These are phyloP conservation scores for Aspergillus piperis DNA, from an alignment of 2,329 filamentous ascomycete genomes.

Conservation along the genomic window DNA sequence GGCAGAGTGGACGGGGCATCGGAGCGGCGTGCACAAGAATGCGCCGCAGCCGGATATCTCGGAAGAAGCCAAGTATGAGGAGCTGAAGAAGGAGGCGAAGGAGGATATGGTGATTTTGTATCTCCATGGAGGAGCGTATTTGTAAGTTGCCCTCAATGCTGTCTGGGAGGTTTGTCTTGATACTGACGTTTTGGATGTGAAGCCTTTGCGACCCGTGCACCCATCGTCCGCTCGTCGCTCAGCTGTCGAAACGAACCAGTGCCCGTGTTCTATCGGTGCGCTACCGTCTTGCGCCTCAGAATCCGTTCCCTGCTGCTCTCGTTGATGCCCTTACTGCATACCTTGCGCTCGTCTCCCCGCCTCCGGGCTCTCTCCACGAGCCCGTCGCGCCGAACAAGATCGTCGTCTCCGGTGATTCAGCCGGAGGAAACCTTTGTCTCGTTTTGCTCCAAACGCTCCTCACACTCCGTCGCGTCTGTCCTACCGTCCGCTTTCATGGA, in stretches of 20 bases:
- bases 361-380: conserved; percentile 44
- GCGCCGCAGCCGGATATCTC: conserved; percentile 43
- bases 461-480: conserved; percentile 39
- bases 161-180: neutral
- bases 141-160: conserved; percentile 32
- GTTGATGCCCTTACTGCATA: conserved; percentile 52
- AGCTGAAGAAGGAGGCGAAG: conserved; percentile 41
- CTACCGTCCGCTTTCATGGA: conserved; percentile 44
- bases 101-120: conserved; percentile 48
- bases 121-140: conserved; percentile 51
- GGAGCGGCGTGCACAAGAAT: conserved; percentile 41
- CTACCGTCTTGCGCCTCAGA: conserved; percentile 51
- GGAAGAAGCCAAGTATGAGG: conserved; percentile 46
- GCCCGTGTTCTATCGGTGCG: conserved; percentile 47
- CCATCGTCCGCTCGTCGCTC: conserved; percentile 40
- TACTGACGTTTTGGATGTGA: neutral
- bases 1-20: conserved; percentile 50
- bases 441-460: conserved; percentile 46
- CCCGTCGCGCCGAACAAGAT: conserved; percentile 48
- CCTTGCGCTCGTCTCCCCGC: conserved; percentile 49
- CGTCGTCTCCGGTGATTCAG: conserved; percentile 50
- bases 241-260: conserved; percentile 42
- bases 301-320: conserved; percentile 50
- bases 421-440: conserved; percentile 47
- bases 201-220: conserved; percentile 49